These are phyloP conservation scores for Pisolithus thermaeus DNA, from an alignment of 1,284 basidiomycete genomes.

Conservation along the genomic window DNA sequence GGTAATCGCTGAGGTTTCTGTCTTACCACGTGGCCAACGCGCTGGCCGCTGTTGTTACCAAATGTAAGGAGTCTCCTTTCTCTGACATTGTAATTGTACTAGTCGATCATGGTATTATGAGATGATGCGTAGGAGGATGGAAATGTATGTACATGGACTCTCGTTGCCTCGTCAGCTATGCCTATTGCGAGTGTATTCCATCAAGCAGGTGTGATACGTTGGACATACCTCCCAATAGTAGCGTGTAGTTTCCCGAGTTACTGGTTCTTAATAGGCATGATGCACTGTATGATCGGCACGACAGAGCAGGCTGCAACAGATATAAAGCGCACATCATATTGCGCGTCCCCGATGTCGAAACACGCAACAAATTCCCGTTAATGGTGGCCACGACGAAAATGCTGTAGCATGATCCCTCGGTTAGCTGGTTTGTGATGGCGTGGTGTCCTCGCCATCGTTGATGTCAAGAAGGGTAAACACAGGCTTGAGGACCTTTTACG, in stretches of 20 bases:
- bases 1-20: too few species aligned
- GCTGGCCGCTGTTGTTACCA: too few species aligned
- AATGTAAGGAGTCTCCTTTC: too few species aligned
- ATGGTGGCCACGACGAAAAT: too few species aligned
- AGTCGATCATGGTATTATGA: too few species aligned
- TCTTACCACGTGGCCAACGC: too few species aligned
- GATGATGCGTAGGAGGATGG: too few species aligned
- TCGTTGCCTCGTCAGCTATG: too few species aligned
- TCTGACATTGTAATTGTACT: too few species aligned
- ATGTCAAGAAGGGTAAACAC: not conserved
- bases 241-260: slow-evolving; percentile 89
- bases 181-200: too few species aligned
- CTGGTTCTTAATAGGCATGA: slow-evolving; percentile 85
- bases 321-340: slow-evolving; percentile 3
- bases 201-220: too few species aligned
- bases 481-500: not conserved
- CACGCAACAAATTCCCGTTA: slow-evolving; percentile 45
- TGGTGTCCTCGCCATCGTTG: not conserved
- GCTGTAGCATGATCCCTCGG: slow-evolving; percentile 75
- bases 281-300: slow-evolving; percentile 98
- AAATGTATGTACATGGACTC: too few species aligned
- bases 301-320: slow-evolving; percentile 63
- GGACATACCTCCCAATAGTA: slow-evolving; percentile 99
- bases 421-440: slow-evolving; percentile 19
- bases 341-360: slow-evolving; percentile 2